Evolutionary conservation across 257 asterid genomes (phyloP).

Genomic region (Fraxinus americana): DNA sequence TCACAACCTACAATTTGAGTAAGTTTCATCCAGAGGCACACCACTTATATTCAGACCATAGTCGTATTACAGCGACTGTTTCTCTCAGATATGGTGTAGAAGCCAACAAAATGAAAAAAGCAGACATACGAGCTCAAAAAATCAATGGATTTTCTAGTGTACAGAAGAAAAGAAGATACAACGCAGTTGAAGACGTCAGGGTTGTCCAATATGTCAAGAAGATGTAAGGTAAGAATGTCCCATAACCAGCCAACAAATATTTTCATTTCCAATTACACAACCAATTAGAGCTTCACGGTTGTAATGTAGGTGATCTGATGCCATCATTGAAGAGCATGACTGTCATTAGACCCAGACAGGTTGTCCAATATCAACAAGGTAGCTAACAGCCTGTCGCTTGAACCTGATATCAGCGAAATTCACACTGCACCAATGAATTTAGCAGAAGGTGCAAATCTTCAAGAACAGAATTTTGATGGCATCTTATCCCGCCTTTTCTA

Average conservation of each 20-base stretch:
- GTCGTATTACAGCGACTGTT: too few relatives aligned
- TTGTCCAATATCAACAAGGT: constrained; percentile 7
- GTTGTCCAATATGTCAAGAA: constrained; percentile 35
- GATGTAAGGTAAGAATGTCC: constrained; percentile 22
- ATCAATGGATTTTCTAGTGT: constrained; percentile 19
- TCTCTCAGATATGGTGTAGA: neutral
- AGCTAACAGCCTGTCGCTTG: neutral
- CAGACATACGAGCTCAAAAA: neutral
- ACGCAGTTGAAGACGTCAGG: constrained; percentile 27
- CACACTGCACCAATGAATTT: neutral
- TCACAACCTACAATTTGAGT: neutral
- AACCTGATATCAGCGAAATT: neutral
- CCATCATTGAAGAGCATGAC: neutral
- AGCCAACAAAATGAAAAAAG: neutral
- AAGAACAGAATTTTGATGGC: constrained; percentile 9
- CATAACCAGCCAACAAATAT: neutral
- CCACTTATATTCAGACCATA: neutral
- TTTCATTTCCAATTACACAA: neutral
- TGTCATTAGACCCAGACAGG: neutral
- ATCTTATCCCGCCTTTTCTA: neutral
- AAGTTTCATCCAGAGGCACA: neutral
- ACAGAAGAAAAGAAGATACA: constrained; percentile 27
- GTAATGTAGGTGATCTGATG: neutral
- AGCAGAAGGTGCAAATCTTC: neutral
- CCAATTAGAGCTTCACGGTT: neutral